Conservation (phyloP, 2,329 filamentous ascomycete species). For the Mariannaea elegans region DNA sequence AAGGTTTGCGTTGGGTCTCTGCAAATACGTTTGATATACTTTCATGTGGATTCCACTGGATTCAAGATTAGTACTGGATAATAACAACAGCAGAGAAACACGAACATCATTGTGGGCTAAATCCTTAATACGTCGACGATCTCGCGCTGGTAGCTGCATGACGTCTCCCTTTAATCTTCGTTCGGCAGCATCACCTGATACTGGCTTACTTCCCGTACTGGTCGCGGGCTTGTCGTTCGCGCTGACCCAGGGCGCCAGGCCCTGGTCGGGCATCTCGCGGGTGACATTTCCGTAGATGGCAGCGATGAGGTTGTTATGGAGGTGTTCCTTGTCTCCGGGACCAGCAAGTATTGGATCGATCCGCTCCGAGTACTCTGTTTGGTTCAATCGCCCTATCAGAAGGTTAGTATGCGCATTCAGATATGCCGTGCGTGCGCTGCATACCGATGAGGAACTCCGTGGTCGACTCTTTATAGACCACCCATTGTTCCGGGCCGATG, state of each 20-base stretch:
- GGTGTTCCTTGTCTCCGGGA: constrained; percentile 67
- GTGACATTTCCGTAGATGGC: constrained; percentile 76
- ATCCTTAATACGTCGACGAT: constrained; percentile 73
- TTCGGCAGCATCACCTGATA: constrained; percentile 72
- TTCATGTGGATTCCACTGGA: constrained; percentile 64
- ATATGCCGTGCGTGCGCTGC: constrained; percentile 13
- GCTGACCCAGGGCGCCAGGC: constrained; percentile 75
- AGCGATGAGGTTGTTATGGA: constrained; percentile 74
- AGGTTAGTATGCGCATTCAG: constrained; percentile 40
- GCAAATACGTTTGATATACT: constrained; percentile 61
- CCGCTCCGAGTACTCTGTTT: constrained; percentile 65
- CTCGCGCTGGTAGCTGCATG: constrained; percentile 74
- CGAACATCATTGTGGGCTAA: constrained; percentile 68
- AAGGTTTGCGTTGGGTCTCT: constrained; percentile 57
- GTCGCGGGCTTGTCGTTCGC: constrained; percentile 73
- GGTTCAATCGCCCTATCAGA: constrained; percentile 67
- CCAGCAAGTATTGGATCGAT: constrained; percentile 69
- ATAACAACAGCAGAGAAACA: constrained; percentile 18
- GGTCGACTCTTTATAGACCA: constrained; percentile 69
- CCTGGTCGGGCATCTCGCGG: constrained; percentile 72
- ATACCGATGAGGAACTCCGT: constrained; percentile 71
- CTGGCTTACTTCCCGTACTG: constrained; percentile 66
- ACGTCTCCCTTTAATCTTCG: constrained; percentile 73
- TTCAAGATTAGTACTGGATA: constrained; percentile 29
- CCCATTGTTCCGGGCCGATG: constrained; percentile 70